Evolutionary conservation across 345 rosid species (phyloP).

Genomic region (Eucalyptus pauciflora): DNA sequence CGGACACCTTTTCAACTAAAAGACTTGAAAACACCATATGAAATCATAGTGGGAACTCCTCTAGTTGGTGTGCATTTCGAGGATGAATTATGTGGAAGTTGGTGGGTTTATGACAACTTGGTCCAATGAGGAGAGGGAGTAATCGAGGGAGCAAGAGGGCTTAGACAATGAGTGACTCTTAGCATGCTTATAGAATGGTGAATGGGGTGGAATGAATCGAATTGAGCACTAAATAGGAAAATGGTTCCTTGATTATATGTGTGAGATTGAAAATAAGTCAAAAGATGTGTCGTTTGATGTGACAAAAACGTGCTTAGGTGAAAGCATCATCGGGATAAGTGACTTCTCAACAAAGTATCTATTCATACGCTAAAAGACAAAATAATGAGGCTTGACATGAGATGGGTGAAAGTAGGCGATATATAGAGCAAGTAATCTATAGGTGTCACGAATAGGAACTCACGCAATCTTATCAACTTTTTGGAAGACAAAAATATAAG

Average conservation of each 20-base stretch:
- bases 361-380: accelerated
- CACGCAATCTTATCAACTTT: neutral
- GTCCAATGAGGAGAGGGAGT: accelerated
- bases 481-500: no score
- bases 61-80: accelerated
- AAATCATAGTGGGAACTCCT: no score
- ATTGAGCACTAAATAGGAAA: neutral
- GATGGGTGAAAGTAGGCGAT: accelerated
- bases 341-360: accelerated
- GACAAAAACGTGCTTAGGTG: accelerated
- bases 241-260: accelerated
- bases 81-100: no score
- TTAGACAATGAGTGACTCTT: neutral
- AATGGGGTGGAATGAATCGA: neutral
- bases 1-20: no score
- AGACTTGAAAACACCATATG: no score
- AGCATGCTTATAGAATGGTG: accelerated
- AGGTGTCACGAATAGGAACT: neutral
- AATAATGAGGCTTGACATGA: neutral
- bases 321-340: accelerated
- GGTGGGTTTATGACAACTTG: neutral
- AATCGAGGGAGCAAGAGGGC: accelerated
- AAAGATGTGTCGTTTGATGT: accelerated
- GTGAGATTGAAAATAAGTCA: neutral
- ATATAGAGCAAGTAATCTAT: no score